Percentiles rank a stretch among this genome's conserved stretches.
Evolutionary conservation across 208 protist species (phyloP).

Genomic region (Trypanosoma cruzi): DNA sequence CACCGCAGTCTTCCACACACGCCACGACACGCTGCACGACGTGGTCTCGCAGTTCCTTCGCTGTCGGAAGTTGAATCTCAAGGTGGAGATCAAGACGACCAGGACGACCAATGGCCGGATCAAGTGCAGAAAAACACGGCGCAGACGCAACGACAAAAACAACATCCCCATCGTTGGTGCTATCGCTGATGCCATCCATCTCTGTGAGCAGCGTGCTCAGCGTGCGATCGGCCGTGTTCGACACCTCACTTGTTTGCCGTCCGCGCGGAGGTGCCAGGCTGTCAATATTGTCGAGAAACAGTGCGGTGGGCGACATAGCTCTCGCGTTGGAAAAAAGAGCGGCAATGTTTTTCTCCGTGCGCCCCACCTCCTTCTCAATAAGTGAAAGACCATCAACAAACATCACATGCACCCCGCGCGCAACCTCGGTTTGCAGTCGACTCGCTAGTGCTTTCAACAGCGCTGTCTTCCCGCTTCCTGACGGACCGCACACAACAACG

Average conservation of each 20-base stretch:
- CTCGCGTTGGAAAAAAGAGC: conserved; percentile 79
- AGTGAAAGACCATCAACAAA: conserved; percentile 77
- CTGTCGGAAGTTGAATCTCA: conserved; percentile 34
- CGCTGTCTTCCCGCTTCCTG: conserved; percentile 87
- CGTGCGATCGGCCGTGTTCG: conserved; percentile 78
- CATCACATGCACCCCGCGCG: conserved; percentile 54
- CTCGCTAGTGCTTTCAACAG: conserved; percentile 57
- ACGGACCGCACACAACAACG: conserved; percentile 77
- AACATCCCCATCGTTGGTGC: conserved; percentile 17
- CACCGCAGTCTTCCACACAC: conserved; percentile 2
- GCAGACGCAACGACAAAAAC: conserved; percentile 89
- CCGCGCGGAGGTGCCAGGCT: conserved; percentile 84
- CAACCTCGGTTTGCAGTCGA: conserved; percentile 33
- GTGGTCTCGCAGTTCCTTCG: conserved; percentile 10
- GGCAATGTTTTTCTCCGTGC: conserved; percentile 88
- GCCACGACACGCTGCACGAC: conserved; percentile 20
- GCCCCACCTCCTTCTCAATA: conserved; percentile 88
- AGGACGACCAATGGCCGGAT: conserved; percentile 83
- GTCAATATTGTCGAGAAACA: conserved; percentile 94
- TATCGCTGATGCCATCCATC: conserved; percentile 85
- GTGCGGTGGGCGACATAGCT: conserved; percentile 60
- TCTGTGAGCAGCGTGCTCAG: conserved; percentile 92
- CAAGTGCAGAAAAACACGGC: conserved; percentile 55
- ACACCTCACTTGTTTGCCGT: conserved; percentile 41
- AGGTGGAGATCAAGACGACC: conserved; percentile 90